Conservation (phyloP, 176 grass and related monocot genomes). For the Calamus simplicifolius region DNA sequence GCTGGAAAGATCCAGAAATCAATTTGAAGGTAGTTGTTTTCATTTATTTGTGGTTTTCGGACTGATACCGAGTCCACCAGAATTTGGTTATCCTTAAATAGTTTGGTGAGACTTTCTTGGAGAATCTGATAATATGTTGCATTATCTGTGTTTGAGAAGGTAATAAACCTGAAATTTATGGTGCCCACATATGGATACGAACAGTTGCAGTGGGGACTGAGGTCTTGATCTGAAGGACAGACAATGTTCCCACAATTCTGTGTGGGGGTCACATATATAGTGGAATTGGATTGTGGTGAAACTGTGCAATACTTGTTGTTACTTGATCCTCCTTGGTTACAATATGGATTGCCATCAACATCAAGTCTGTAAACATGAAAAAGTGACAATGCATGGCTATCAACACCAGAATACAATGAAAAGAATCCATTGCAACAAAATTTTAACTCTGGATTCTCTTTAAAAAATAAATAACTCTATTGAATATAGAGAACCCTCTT, state of each 20-base stretch:
- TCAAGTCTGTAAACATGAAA: conserved; percentile 32
- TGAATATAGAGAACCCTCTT: too few relatives aligned
- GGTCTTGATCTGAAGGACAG: background rate
- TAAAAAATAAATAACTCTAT: too few relatives aligned
- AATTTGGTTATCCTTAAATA: background rate
- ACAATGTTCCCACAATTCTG: background rate
- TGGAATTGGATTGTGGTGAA: conserved; percentile 18
- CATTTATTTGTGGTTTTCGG: background rate
- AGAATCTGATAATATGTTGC: background rate
- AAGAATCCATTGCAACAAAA: too few relatives aligned
- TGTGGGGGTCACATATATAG: conserved; percentile 26
- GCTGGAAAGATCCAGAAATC: conserved; percentile 2
- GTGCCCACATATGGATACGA: background rate
- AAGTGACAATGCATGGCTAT: background rate
- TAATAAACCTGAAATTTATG: background rate
- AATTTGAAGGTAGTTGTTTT: background rate
- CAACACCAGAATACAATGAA: too few relatives aligned
- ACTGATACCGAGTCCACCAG: background rate
- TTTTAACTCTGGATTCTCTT: too few relatives aligned
- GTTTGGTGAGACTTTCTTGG: background rate
- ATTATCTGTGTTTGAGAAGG: background rate
- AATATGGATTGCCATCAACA: conserved; percentile 55
- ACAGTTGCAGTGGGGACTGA: background rate
- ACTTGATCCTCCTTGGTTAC: conserved; percentile 9
- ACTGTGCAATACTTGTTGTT: conserved; percentile 29